Conservation (phyloP, 2,329 filamentous ascomycete species). For the Penicillium sp. region DNA sequence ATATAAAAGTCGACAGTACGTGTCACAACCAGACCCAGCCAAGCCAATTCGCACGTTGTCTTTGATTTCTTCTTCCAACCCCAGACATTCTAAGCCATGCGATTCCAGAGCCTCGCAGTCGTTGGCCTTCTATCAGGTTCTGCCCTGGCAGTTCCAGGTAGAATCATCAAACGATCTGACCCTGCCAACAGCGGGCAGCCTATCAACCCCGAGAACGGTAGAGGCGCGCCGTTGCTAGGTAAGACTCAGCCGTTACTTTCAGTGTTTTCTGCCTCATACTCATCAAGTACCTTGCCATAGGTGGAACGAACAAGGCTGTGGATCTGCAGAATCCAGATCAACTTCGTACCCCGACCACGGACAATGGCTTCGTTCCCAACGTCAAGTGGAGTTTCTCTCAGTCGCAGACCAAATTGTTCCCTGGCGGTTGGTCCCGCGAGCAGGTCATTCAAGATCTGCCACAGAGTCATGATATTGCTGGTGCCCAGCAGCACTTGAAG, state of each 20-base stretch:
- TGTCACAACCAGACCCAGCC: not conserved
- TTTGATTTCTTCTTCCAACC: not conserved
- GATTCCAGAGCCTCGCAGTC: constrained; percentile 16
- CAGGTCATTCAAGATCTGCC: constrained; percentile 69
- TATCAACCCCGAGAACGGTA: constrained; percentile 57
- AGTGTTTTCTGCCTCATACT: not conserved
- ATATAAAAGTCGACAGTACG: not conserved
- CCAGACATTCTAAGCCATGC: constrained; percentile 13
- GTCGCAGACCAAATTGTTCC: constrained; percentile 63
- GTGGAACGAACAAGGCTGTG: constrained; percentile 63
- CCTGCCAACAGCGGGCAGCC: constrained; percentile 57
- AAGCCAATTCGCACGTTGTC: not conserved
- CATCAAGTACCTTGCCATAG: constrained; percentile 39
- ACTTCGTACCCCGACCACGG: constrained; percentile 62
- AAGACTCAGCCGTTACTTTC: constrained; percentile 17
- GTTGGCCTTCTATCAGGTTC: constrained; percentile 20
- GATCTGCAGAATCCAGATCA: constrained; percentile 66
- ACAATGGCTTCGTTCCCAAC: constrained; percentile 65
- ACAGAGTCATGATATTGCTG: constrained; percentile 65
- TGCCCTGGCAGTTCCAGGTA: constrained; percentile 17
- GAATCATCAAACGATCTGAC: constrained; percentile 27
- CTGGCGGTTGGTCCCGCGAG: constrained; percentile 67
- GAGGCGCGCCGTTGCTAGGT: constrained; percentile 62
- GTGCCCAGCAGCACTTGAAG: constrained; percentile 67
- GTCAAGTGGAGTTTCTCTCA: constrained; percentile 71